A percentile compares a stretch with the other conserved stretches of the same genome.
phyloP scores from a whole-genome alignment of 78 protist species.

The Dictyostelium intermedium region DNA sequence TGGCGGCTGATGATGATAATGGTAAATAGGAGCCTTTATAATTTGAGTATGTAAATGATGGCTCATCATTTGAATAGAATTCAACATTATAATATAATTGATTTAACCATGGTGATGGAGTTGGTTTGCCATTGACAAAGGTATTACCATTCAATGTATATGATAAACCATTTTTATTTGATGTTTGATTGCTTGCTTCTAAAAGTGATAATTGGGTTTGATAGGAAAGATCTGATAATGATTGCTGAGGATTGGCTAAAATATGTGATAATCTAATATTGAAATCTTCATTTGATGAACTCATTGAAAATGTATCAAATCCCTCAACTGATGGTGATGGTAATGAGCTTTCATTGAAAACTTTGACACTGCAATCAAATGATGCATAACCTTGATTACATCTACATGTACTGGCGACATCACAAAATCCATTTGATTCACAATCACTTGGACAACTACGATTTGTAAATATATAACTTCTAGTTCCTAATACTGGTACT shows the following conservation, averaged over 20 bases:
- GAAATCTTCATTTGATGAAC: background rate
- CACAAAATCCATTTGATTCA: background rate
- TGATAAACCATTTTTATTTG: background rate
- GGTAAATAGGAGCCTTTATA: background rate
- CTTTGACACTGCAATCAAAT: background rate
- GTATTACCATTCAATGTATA: no score
- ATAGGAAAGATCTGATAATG: background rate
- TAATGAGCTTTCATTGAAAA: background rate
- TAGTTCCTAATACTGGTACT: background rate
- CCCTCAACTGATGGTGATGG: background rate
- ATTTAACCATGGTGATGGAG: no score
- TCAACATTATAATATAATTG: no score
- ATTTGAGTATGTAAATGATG: no score
- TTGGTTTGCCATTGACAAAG: no score
- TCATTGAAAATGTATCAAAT: background rate
- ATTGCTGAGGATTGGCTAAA: background rate
- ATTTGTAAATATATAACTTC: background rate
- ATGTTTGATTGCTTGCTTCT: background rate
- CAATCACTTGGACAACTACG: background rate
- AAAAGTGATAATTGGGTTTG: background rate
- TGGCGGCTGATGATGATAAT: background rate
- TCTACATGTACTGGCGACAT: background rate
- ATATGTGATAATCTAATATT: background rate
- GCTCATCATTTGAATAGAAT: no score
- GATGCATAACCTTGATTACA: background rate